Conservation (phyloP, 73 alveolate genomes). For the Symbiodinium natans region DNA sequence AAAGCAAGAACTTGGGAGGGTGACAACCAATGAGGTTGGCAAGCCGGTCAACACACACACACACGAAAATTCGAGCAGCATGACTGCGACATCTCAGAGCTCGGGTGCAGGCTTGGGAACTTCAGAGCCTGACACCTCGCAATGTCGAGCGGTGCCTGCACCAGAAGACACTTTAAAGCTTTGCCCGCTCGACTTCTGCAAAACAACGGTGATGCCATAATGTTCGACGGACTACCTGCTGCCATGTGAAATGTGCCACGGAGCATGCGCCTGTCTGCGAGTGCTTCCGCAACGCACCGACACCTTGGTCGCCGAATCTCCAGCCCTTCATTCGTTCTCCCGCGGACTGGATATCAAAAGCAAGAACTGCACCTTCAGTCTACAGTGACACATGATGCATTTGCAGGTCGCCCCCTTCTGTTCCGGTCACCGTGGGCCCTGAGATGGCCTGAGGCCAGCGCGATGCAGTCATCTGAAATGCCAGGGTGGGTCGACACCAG, state of each 20-base stretch:
- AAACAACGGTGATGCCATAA: neutral
- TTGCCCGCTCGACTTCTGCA: neutral
- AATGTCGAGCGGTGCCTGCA: conserved; percentile 49
- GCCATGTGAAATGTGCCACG: no score
- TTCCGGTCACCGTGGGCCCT: neutral
- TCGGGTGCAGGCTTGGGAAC: conserved; percentile 20
- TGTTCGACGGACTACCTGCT: no score
- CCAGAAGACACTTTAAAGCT: neutral
- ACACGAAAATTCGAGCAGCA: no score
- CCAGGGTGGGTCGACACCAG: conserved; percentile 55
- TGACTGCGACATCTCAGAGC: no score
- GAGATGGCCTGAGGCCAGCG: neutral
- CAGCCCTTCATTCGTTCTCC: no score
- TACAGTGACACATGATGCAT: no score
- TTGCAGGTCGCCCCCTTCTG: no score
- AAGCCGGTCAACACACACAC: neutral
- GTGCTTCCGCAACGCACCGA: conserved; percentile 49
- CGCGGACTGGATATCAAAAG: no score
- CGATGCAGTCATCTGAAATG: conserved; percentile 53
- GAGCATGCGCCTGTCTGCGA: conserved; percentile 4
- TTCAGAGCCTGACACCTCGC: conserved; percentile 60
- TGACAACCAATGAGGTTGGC: neutral
- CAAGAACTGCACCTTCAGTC: no score
- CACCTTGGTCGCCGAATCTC: no score
- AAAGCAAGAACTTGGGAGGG: no score